Conservation (phyloP, 2,329 filamentous ascomycete genomes). For the Gnomoniopsis sp. region DNA sequence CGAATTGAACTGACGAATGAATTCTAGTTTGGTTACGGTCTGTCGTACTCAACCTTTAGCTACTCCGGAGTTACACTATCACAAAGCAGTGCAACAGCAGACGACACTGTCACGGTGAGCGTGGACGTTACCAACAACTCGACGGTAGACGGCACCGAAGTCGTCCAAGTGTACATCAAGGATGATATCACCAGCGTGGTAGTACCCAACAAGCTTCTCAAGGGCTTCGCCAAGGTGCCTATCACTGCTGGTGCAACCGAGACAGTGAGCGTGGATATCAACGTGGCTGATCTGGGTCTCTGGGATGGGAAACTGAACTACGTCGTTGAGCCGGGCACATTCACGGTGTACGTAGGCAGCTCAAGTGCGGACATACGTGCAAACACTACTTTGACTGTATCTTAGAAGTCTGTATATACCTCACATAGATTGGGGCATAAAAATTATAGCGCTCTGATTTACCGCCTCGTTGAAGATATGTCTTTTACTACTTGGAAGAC, state of each 20-base stretch:
- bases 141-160: conserved; percentile 57
- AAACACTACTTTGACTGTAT: conserved; percentile 54
- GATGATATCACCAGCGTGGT: conserved; percentile 61
- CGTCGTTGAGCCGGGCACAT: conserved; percentile 70
- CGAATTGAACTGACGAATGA: background rate
- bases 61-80: conserved; percentile 54
- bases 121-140: conserved; percentile 61
- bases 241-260: conserved; percentile 58
- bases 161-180: conserved; percentile 66
- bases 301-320: conserved; percentile 65
- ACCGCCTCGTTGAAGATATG: no score
- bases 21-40: conserved; percentile 60
- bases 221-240: conserved; percentile 64
- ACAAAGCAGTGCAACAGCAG: conserved; percentile 39
- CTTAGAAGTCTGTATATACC: conserved; percentile 16
- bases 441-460: no score
- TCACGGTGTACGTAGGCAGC: conserved; percentile 59
- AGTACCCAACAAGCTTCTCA: conserved; percentile 61
- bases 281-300: conserved; percentile 55
- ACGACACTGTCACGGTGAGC: conserved; percentile 54
- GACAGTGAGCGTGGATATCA: conserved; percentile 45
- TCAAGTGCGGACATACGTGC: conserved; percentile 54
- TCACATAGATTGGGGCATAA: no score
- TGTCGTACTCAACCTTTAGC: conserved; percentile 61
- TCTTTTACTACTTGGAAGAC: no score